Conservation (phyloP, 2,329 filamentous ascomycete genomes). For the Penicillium sp. region DNA sequence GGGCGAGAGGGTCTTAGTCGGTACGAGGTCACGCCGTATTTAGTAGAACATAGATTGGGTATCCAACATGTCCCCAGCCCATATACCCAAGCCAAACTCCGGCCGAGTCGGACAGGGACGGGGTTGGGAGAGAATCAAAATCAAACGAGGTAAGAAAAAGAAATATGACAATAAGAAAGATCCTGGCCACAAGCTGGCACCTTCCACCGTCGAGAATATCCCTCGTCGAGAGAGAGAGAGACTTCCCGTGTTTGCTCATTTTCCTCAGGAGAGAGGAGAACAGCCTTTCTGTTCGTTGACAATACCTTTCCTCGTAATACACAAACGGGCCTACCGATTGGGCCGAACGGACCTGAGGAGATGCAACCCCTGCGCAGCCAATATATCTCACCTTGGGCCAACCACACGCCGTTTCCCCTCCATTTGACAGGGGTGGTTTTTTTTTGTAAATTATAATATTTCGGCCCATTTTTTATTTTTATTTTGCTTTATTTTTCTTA, state of each 20-base stretch:
- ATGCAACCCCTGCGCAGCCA: slow-evolving; percentile 33
- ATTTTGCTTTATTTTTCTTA: too few species aligned
- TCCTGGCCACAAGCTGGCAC: not conserved
- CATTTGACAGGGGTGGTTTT: slow-evolving; percentile 25
- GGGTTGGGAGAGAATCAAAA: not conserved
- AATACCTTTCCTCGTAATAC: slow-evolving; percentile 23
- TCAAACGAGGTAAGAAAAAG: not conserved
- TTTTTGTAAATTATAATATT: slow-evolving; percentile 6
- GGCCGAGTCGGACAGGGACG: not conserved
- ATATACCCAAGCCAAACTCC: not conserved
- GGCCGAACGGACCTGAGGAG: slow-evolving; percentile 20
- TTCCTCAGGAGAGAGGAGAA: not conserved
- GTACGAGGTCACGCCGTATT: not conserved
- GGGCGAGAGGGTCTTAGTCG: not conserved
- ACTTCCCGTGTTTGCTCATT: slow-evolving; percentile 14
- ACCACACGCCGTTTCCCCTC: slow-evolving; percentile 32
- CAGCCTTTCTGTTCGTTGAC: slow-evolving; percentile 17
- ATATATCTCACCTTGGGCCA: slow-evolving; percentile 35
- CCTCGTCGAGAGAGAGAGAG: not conserved
- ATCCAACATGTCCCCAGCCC: not conserved
- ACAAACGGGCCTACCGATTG: slow-evolving; percentile 10
- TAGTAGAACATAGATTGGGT: slow-evolving; percentile 5
- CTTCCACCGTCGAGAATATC: not conserved
- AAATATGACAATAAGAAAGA: slow-evolving; percentile 1
- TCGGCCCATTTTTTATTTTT: not conserved